These are phyloP conservation scores for Chloris gayana DNA, from an alignment of 176 grass and related monocot species.

Conservation along the genomic window DNA sequence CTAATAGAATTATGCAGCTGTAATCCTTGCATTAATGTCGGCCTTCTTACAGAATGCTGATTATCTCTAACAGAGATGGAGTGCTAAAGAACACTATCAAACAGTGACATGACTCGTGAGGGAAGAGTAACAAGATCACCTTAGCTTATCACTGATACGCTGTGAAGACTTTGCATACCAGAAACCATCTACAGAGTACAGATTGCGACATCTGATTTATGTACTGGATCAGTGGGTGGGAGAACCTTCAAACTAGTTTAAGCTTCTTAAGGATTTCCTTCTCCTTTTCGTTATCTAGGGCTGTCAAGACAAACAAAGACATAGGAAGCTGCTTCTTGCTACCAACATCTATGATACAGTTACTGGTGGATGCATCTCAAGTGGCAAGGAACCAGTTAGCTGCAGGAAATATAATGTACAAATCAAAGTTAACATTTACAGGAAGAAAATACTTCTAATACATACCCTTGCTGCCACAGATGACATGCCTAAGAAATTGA, in stretches of 20 bases:
- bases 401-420: not conserved
- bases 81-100: not conserved
- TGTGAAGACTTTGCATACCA: not conserved
- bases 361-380: not conserved
- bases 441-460: conserved; percentile 5
- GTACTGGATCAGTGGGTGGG: conserved; percentile 21
- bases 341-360: conserved; percentile 21
- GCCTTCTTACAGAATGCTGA: not conserved
- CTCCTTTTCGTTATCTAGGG: conserved; percentile 71
- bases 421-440: not conserved
- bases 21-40: not conserved
- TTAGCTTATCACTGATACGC: conserved; percentile 20
- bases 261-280: conserved; percentile 63
- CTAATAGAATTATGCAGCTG: not conserved
- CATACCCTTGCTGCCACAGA: not conserved
- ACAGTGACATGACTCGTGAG: not conserved
- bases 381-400: conserved; percentile 6
- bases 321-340: conserved; percentile 11
- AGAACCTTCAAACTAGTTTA: conserved; percentile 8
- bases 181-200: not conserved
- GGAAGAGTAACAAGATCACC: conserved; percentile 1
- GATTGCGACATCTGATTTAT: conserved; percentile 12
- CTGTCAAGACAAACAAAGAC: conserved; percentile 53
- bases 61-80: not conserved
- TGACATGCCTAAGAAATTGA: not conserved